These are phyloP conservation scores for Pelagophyceae sp. DNA, from an alignment of 352 stramenopile genomes.

Conservation along the genomic window DNA sequence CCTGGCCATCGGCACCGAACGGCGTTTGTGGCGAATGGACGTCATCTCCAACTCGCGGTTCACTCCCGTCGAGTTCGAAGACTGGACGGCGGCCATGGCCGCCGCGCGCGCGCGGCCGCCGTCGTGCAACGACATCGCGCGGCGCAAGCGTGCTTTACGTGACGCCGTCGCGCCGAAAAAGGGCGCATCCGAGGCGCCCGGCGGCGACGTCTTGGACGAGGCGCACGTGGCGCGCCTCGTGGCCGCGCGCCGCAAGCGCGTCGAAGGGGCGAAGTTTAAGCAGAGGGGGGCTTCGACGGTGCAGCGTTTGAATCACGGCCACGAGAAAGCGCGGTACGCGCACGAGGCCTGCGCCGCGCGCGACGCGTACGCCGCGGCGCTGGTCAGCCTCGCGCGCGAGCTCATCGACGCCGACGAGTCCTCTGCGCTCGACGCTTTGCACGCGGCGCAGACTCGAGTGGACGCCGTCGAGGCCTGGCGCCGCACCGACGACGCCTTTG, in stretches of 20 bases:
- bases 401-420: background rate
- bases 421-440: background rate
- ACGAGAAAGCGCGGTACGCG: background rate
- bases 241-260: background rate
- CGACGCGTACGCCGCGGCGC: background rate
- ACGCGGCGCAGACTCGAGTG: background rate
- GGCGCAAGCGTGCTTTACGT: background rate
- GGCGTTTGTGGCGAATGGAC: background rate
- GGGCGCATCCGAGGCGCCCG: background rate
- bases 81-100: background rate
- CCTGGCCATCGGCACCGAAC: background rate
- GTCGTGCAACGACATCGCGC: background rate
- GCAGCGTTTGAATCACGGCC: background rate
- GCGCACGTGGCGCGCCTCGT: background rate
- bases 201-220: background rate
- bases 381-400: background rate
- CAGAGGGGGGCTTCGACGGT: background rate
- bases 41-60: slow-evolving; percentile 13
- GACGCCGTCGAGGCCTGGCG: background rate
- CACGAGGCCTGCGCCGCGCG: background rate
- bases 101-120: background rate
- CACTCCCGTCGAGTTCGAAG: background rate
- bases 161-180: background rate
- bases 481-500: background rate
- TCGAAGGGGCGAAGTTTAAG: slow-evolving; percentile 2